phyloP scores from a whole-genome alignment of 495 filamentous ascomycete genomes.

The Neurospora sublineolata region DNA sequence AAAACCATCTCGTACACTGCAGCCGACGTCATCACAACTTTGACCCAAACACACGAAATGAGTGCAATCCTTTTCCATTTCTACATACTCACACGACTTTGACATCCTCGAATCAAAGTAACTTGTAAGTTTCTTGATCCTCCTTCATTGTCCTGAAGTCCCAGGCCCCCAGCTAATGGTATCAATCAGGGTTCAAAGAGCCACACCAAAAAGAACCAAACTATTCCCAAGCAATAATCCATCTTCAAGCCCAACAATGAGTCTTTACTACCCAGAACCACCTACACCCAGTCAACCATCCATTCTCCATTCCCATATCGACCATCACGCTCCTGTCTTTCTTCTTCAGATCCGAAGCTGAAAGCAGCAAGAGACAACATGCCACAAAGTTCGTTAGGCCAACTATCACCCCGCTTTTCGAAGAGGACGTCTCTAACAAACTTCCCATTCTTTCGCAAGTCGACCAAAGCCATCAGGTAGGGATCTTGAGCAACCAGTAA shows the following conservation, averaged over 20 bases:
- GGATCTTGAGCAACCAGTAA: no score
- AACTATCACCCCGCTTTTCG: neutral
- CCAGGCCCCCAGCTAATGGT: no score
- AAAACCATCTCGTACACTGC: neutral
- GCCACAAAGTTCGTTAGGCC: accelerated
- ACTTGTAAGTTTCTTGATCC: no score
- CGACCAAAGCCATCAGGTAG: no score
- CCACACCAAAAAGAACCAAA: no score
- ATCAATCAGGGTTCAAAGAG: no score
- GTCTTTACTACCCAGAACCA: neutral
- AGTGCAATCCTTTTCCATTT: neutral
- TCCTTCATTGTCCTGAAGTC: no score
- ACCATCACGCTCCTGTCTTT: neutral
- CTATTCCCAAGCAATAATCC: neutral
- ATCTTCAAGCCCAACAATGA: neutral
- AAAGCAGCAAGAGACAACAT: neutral
- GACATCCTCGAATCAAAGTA: neutral
- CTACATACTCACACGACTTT: neutral
- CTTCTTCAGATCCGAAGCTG: neutral
- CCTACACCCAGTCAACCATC: neutral
- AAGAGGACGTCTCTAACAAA: neutral
- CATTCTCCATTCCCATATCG: neutral
- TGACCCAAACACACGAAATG: neutral
- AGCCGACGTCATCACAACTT: neutral
- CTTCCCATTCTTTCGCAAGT: no score